Base-by-base conservation (phyloP, 352 stramenopile genomes). In the Thalassiosira livingstoniorum region DNA sequence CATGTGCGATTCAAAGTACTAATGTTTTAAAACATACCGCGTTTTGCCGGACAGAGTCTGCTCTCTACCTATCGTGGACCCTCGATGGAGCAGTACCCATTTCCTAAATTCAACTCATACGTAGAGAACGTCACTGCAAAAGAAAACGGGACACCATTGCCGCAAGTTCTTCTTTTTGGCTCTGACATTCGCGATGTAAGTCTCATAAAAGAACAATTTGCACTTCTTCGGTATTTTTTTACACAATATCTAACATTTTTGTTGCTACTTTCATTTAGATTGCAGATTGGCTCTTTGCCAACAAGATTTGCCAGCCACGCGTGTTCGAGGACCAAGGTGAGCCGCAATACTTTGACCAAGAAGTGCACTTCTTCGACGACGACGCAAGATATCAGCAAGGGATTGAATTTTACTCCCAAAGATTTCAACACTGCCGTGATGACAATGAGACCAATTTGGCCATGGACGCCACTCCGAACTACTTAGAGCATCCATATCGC, bases 361-460 rank as follows among this genome's bases (percentile, higher is more conserved):
- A 83, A 32, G 76, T 79, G 1, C 76, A 83, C 34, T 83, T 74
- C 31, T 83, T 83, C 25, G 68, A 78, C 47, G 2, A 66, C 21
- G 0, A 60, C 21, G 2, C 57, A 34, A 29, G 76, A 31, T 75
- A 80, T 35, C 34, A 61, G n/a, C 29, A 79, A 60, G 76, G 76
- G 4, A 45, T 75, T n/a, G 37, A 75, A 54, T 83, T 83, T 66
- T 83, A 83, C 54, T 47, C 67, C 11, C 31, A 74, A 27, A 34
- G 76, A 37, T 83, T 74, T 64, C 2, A 54, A 0, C 43, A 67
- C n/a, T 57, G 31, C 21, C 34, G 15, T 18, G 53, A 47, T 5
- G 18, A 70, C 35, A 27, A 51, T 51, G 10, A 51, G 42, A 18
- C 18, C 42, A 51, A 18, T 51, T 51, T 51, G 10, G 10, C 10